Evolutionary conservation across 2,329 filamentous ascomycete species (phyloP).

Genomic region (Aspergillus pseudotamarii): DNA sequence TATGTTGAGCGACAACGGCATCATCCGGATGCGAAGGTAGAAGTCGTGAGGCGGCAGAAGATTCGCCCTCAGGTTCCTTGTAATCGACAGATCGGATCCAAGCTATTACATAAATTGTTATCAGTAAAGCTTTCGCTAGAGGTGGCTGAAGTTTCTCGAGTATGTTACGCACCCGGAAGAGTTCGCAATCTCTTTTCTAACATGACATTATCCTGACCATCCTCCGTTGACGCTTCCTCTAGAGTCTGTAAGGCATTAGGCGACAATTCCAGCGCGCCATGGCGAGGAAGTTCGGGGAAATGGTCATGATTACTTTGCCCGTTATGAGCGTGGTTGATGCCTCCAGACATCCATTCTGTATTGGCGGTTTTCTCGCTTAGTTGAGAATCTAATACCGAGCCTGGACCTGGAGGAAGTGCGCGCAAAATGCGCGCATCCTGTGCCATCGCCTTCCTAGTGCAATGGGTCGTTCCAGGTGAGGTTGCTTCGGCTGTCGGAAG

Average conservation of each 20-base stretch:
- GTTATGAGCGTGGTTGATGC: constrained; percentile 12
- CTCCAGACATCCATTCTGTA: constrained; percentile 17
- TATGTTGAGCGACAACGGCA: constrained; percentile 51
- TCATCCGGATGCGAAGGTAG: constrained; percentile 42
- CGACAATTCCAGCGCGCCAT: constrained; percentile 25
- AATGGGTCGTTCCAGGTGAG: constrained; percentile 21
- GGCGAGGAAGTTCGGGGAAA: constrained; percentile 19
- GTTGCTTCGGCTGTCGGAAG: constrained; percentile 26
- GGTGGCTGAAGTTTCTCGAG: not conserved
- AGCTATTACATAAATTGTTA: constrained; percentile 26
- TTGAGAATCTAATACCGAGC: constrained; percentile 24
- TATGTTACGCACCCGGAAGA: constrained; percentile 37
- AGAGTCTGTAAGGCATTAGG: constrained; percentile 21
- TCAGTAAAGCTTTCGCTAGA: constrained; percentile 10
- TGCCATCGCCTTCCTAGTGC: constrained; percentile 33
- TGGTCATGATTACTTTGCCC: constrained; percentile 26
- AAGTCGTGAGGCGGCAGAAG: constrained; percentile 35
- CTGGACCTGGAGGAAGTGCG: constrained; percentile 23
- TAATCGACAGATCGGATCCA: constrained; percentile 49
- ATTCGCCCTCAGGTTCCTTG: constrained; percentile 40
- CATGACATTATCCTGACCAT: constrained; percentile 13
- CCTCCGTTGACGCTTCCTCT: constrained; percentile 21
- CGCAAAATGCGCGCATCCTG: constrained; percentile 32
- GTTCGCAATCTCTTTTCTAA: constrained; percentile 32
- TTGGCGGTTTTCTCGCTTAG: constrained; percentile 24